Conservation (phyloP, 345 rosid species). For the Rhodamnia argentea region DNA sequence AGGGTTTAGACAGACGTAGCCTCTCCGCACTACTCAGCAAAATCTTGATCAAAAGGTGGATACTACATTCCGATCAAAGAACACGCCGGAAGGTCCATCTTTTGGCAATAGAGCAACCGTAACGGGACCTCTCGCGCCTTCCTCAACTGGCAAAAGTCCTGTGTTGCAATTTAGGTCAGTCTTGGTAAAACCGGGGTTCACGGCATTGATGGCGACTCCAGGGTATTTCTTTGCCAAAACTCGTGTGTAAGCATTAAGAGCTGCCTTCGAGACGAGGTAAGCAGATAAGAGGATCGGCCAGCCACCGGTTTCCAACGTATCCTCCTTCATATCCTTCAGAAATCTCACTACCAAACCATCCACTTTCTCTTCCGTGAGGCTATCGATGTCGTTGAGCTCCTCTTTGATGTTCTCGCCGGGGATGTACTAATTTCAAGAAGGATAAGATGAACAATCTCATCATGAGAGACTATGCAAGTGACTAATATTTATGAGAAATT, state of each 20-base stretch:
- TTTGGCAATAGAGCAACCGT: neutral
- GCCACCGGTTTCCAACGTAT: neutral
- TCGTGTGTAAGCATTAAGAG: slow-evolving; percentile 3
- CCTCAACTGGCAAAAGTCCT: neutral
- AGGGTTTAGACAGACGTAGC: neutral
- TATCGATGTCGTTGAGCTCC: neutral
- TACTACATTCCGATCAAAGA: neutral
- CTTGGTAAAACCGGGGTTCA: neutral
- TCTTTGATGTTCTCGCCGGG: neutral
- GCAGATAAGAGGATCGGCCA: neutral
- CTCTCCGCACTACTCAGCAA: neutral
- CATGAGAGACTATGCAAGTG: neutral
- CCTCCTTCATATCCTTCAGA: slow-evolving; percentile 9
- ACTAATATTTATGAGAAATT: neutral
- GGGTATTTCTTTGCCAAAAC: neutral
- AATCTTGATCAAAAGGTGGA: neutral
- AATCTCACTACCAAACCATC: slow-evolving; percentile 9
- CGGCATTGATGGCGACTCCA: neutral
- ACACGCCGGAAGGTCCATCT: neutral
- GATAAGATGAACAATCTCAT: neutral
- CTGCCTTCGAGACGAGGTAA: neutral
- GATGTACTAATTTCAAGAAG: neutral
- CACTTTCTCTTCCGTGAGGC: slow-evolving; percentile 7
- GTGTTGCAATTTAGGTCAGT: neutral
- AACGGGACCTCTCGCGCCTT: neutral